Base-by-base conservation (phyloP, 345 rosid species). In the Boechera retrofracta region DNA sequence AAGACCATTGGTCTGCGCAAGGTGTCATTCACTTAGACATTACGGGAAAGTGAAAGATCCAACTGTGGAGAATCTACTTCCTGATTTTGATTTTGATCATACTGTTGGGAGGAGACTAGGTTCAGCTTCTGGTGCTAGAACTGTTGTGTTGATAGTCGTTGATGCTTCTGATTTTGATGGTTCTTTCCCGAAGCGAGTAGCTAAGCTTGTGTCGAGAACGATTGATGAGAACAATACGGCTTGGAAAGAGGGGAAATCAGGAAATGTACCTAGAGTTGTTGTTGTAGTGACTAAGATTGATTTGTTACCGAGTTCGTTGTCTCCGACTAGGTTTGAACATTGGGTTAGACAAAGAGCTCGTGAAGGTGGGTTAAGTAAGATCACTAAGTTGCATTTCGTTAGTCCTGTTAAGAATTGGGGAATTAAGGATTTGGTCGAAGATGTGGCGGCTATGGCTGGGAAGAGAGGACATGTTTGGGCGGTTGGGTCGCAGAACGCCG, bases 131-230 rank as follows among this genome's bases (percentile, higher is more conserved):
- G 97, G 97, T 66, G 88, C 90, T 45, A 82, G 99, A 59, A 85
- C 94, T 8, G 91, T 95, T 13, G 97, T 92, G 49, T 62, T 95
- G 29, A 77, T 92, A 86, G 96, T 95, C 18, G 97, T 92, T 16
- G 97, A 95, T 76, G 99, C 98, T 9, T 82, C 87, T 0, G 98
- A 92, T 79, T 88, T 95, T 51, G 99, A 91, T 57, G 99, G 98
- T 42, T 89, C 99, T 0, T 89, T 95, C 66, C 99, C 98, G 0
- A 88, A 80, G 62, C 88, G 83, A 64, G 94, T 92, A 6, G 97
- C 97, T 4, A 91, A 75, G 81, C 79, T 92, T 15, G 92, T 95
- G 3, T 87, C 98, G 3, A 82, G 78, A 33, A 79, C 90, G 8
- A 84, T 87, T 5, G 98, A 91, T 29, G 94, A 91, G 84, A 91